Evolutionary conservation across 2,329 filamentous ascomycete species (phyloP), one percentile per base, ranked within the genome.

Genomic region (Alternaria metachromatica): DNA sequence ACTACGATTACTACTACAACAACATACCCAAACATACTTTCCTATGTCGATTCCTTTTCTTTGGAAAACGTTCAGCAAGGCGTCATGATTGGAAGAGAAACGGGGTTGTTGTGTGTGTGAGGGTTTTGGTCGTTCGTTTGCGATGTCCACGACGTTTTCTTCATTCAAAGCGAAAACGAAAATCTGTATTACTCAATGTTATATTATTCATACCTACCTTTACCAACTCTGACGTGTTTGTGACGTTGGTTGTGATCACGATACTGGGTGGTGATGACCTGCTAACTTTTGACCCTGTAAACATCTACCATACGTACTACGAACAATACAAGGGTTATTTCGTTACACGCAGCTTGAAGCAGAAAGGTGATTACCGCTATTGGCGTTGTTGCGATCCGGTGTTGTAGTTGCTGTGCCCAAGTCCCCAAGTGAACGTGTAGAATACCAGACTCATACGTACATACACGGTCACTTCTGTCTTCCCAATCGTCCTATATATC

Each of bases 11-110:
- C 37, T 41, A 41, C 37, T 10, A 41, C 37, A 41, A 41, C 25
- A 53, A 46, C 48, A 54, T 59, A 53, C 57, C 48, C 48, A 33
- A 56, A 33, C 41, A 44, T 8, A n/a, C 23, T 23, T 53, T 43
- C 37, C 30, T 49, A 13, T 37, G 55, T 57, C 37, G n/a, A 18
- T 46, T n/a, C n/a, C 13, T 55, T 6, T 44, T 11, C 23, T 20
- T 10, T 57, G 13, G 20, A 26, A 25, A 26, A 26, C 20, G 55
- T 50, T 43, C 21, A 48, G 46, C 48, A 59, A 18, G 61, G 26
- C 45, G 56, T 64, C 20, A 26, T 56, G 43, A 45, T 45, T 45
- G 20, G 10, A 21, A 45, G 43, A 45, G 43, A 21, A 21, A 45
- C n/a, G 20, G 18, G 43, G 37, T 28, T 41, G 3, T 30, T 0